Evolutionary conservation across 2,329 filamentous ascomycete genomes (phyloP).

Genomic region (Aspergillus flavus): DNA sequence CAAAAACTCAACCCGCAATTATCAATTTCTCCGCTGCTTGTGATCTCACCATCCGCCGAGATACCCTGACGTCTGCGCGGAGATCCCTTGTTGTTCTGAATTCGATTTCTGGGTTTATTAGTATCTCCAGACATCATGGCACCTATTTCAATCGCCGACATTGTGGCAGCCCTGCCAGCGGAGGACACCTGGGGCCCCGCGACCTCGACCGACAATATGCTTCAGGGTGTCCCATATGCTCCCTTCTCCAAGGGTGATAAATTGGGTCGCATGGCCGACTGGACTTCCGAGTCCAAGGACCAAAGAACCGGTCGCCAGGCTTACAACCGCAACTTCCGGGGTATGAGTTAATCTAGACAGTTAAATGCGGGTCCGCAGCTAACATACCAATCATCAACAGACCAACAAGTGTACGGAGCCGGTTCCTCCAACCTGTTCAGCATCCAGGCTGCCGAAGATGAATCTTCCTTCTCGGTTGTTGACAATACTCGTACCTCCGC

Average conservation of each 20-base stretch:
- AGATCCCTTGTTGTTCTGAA: background rate
- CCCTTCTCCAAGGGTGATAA: constrained; percentile 99
- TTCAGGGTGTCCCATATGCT: constrained; percentile 94
- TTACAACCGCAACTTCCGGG: constrained; percentile 92
- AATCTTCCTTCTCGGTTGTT: constrained; percentile 96
- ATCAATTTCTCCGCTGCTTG: background rate
- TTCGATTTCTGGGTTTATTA: background rate
- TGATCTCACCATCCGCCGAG: constrained; percentile 5
- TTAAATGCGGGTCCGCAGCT: background rate
- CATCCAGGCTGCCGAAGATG: constrained; percentile 89
- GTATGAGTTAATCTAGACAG: constrained; percentile 50
- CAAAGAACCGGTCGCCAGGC: constrained; percentile 77
- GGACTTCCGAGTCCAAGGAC: constrained; percentile 87
- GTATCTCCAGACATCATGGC: constrained; percentile 45
- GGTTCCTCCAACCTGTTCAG: constrained; percentile 85
- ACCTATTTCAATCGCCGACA: constrained; percentile 61
- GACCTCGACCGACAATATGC: constrained; percentile 79
- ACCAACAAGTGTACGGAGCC: constrained; percentile 95
- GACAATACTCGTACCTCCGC: constrained; percentile 87
- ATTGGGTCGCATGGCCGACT: constrained; percentile 98
- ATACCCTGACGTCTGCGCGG: constrained; percentile 2
- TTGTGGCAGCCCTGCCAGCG: constrained; percentile 72
- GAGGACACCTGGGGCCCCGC: constrained; percentile 87
- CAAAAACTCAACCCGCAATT: constrained; percentile 23
- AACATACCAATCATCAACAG: constrained; percentile 48